A percentile compares a stretch with the other conserved stretches of the same genome.
These are phyloP conservation scores for Microcyclospora pomicola DNA, from an alignment of 2,329 filamentous ascomycete genomes.

Conservation along the genomic window DNA sequence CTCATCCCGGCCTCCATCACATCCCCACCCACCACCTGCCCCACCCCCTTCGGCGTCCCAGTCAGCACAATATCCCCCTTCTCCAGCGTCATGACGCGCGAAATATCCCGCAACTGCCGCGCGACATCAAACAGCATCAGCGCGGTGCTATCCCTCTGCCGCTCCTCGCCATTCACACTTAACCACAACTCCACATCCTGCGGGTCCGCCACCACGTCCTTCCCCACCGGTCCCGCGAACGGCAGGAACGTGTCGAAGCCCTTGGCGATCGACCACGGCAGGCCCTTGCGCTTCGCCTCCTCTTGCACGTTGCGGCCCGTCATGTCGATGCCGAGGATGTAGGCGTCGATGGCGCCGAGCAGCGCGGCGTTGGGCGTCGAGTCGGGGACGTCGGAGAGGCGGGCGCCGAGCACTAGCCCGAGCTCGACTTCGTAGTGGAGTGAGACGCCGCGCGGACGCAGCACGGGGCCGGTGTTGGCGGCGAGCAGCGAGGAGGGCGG, in stretches of 20 bases:
- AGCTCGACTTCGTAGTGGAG: conserved; percentile 95
- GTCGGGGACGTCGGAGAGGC: conserved; percentile 54
- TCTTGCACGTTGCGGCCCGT: conserved; percentile 91
- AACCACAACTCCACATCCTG: conserved; percentile 80
- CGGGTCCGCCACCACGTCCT: conserved; percentile 67
- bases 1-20: conserved; percentile 72
- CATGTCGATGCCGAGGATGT: conserved; percentile 91
- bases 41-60: conserved; percentile 95
- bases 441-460: conserved; percentile 68
- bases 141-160: conserved; percentile 78
- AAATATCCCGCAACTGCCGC: conserved; percentile 77
- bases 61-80: conserved; percentile 87
- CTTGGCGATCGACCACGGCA: conserved; percentile 93
- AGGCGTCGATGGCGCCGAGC: conserved; percentile 70
- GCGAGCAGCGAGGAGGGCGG: conserved; percentile 74
- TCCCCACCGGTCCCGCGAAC: conserved; percentile 66
- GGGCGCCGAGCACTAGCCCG: conserved; percentile 75
- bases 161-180: conserved; percentile 62
- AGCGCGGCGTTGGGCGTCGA: conserved; percentile 62
- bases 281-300: conserved; percentile 90
- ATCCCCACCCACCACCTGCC: conserved; percentile 71
- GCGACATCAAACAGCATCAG: conserved; percentile 91
- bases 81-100: conserved; percentile 85
- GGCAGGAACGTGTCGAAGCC: conserved; percentile 97
- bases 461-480: conserved; percentile 62